Evolutionary conservation across 805 yeast genomes (phyloP).

Genomic region (Brettanomyces nanus): DNA sequence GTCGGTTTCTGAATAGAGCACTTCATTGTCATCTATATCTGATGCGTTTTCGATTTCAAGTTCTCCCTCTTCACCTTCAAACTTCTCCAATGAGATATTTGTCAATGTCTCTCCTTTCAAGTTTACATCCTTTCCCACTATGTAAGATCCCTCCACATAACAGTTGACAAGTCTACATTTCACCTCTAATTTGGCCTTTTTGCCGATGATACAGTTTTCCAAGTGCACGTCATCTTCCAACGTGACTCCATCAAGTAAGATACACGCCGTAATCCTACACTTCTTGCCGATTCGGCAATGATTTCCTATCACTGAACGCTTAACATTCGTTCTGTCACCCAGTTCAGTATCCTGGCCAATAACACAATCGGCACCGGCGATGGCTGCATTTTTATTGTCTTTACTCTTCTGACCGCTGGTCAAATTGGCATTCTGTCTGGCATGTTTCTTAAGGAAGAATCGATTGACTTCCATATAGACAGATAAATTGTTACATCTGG

Average conservation of each 20-base stretch:
- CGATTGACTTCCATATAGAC: constrained; percentile 90
- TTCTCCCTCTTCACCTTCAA: constrained; percentile 18
- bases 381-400: constrained; percentile 45
- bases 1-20: constrained; percentile 49
- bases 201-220: constrained; percentile 87
- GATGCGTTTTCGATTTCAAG: constrained; percentile 5
- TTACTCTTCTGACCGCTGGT: constrained; percentile 22
- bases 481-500: constrained; percentile 69
- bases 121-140: constrained; percentile 47
- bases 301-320: constrained; percentile 73
- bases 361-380: constrained; percentile 79
- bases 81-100: constrained; percentile 27
- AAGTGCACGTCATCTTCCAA: constrained; percentile 70
- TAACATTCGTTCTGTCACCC: constrained; percentile 80
- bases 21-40: constrained; percentile 22
- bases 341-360: constrained; percentile 62
- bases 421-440: constrained; percentile 25
- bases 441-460: constrained; percentile 57
- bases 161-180: constrained; percentile 70
- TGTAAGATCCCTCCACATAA: constrained; percentile 74
- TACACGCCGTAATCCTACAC: constrained; percentile 83
- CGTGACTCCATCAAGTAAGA: constrained; percentile 60
- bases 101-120: constrained; percentile 34
- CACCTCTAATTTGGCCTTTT: constrained; percentile 49
- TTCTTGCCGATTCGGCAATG: constrained; percentile 74